These are phyloP conservation scores for Ceratocystis lukuohia DNA, from an alignment of 2,329 filamentous ascomycete species.

Conservation along the genomic window DNA sequence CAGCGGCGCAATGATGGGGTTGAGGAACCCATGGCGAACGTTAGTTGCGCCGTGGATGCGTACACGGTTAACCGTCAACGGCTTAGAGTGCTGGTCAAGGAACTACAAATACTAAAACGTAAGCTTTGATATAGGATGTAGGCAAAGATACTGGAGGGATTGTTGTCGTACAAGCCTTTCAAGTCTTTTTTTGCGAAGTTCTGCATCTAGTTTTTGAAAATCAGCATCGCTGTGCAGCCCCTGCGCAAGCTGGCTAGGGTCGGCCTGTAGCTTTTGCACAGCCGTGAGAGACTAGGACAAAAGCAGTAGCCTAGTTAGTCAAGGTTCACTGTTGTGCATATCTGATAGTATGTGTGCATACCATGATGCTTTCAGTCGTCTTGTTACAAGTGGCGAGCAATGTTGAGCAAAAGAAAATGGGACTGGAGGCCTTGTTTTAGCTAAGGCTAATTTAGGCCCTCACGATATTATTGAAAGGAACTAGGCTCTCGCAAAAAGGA, in stretches of 20 bases:
- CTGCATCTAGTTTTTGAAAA: constrained; percentile 19
- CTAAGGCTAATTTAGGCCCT: not conserved
- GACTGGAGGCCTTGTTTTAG: not conserved
- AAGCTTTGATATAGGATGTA: not conserved
- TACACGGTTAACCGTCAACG: constrained; percentile 59
- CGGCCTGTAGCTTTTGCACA: constrained; percentile 17
- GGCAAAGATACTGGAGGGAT: not conserved
- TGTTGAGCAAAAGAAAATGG: not conserved
- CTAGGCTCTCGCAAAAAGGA: not conserved
- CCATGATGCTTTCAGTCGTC: not conserved
- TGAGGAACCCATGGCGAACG: constrained; percentile 72
- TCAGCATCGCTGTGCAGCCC: constrained; percentile 17
- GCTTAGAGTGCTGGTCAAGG: constrained; percentile 69
- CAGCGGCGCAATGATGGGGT: constrained; percentile 66
- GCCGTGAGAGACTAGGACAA: not conserved
- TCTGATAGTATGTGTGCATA: not conserved
- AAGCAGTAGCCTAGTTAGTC: not conserved
- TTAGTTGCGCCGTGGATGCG: constrained; percentile 63
- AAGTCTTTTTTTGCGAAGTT: constrained; percentile 20
- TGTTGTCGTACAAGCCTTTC: constrained; percentile 17
- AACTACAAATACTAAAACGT: constrained; percentile 38
- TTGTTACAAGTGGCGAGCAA: not conserved
- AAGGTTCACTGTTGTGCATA: not conserved
- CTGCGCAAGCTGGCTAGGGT: constrained; percentile 19
- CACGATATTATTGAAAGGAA: not conserved